These are phyloP conservation scores for Pisolithus albus DNA, from an alignment of 768 basidiomycete species.

Conservation along the genomic window DNA sequence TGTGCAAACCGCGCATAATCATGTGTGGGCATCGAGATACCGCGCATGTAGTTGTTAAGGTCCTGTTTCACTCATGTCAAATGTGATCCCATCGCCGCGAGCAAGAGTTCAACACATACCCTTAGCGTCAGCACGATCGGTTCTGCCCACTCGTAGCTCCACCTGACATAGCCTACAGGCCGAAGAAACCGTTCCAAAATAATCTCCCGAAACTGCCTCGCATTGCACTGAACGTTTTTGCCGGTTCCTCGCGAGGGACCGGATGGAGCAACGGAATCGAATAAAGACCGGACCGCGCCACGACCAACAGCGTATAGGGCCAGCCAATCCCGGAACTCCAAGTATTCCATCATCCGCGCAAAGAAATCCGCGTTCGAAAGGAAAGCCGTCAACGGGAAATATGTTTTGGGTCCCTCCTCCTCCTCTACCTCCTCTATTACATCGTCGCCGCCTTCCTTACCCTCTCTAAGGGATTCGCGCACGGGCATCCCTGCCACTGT, in stretches of 20 bases:
- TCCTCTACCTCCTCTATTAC: conserved; percentile 8
- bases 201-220: conserved; percentile 47
- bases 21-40: conserved; percentile 68
- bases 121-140: conserved; percentile 56
- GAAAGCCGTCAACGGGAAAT: conserved; percentile 52
- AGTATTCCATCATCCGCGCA: conserved; percentile 44
- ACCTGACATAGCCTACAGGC: conserved; percentile 67
- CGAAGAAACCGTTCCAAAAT: conserved; percentile 63
- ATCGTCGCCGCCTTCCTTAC: conserved; percentile 17
- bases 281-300: not conserved
- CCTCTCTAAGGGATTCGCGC: not conserved
- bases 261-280: not conserved
- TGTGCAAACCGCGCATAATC: conserved; percentile 60
- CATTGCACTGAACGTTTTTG: conserved; percentile 32
- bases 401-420: conserved; percentile 20
- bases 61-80: conserved; percentile 43
- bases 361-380: conserved; percentile 50
- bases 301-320: conserved; percentile 33
- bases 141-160: conserved; percentile 51
- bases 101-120: conserved; percentile 33
- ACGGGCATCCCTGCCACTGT: conserved; percentile 25
- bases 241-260: conserved; percentile 51
- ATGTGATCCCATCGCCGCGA: not conserved
- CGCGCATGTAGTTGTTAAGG: conserved; percentile 72
- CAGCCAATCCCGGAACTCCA: conserved; percentile 73